Evolutionary conservation across 2,329 filamentous ascomycete genomes (phyloP).

Genomic region (Ophiostoma novo-ulmi): DNA sequence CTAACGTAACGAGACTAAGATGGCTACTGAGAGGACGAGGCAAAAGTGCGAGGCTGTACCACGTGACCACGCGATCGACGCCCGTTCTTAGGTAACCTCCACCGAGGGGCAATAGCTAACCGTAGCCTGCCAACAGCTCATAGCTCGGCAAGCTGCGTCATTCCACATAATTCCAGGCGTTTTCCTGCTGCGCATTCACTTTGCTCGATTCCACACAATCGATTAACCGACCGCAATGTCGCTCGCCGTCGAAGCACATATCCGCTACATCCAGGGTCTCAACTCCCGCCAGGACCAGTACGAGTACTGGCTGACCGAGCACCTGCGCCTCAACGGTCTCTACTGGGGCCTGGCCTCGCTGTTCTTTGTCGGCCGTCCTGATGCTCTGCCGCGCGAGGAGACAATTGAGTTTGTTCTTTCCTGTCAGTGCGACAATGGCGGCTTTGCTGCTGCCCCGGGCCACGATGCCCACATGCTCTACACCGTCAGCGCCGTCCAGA

Average conservation of each 20-base stretch:
- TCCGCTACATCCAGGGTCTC: slow-evolving; percentile 87
- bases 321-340: slow-evolving; percentile 87
- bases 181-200: background rate
- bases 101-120: slow-evolving; percentile 10
- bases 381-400: slow-evolving; percentile 72
- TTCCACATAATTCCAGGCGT: background rate
- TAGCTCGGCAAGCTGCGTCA: slow-evolving; percentile 5
- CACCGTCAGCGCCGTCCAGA: slow-evolving; percentile 91
- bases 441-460: slow-evolving; percentile 87
- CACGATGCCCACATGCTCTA: slow-evolving; percentile 97
- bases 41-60: background rate
- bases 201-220: background rate
- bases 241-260: slow-evolving; percentile 51
- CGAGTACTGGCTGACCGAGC: slow-evolving; percentile 97
- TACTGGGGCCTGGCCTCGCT: slow-evolving; percentile 94
- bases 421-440: slow-evolving; percentile 84
- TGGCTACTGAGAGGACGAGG: background rate
- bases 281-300: slow-evolving; percentile 90
- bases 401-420: slow-evolving; percentile 91
- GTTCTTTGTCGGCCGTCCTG: slow-evolving; percentile 73
- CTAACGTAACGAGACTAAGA: no score
- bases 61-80: slow-evolving; percentile 12
- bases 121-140: background rate
- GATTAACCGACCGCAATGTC: background rate
- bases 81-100: background rate